Base-by-base conservation (phyloP, 306 rosid genomes). In the Dalbergia cultrata region DNA sequence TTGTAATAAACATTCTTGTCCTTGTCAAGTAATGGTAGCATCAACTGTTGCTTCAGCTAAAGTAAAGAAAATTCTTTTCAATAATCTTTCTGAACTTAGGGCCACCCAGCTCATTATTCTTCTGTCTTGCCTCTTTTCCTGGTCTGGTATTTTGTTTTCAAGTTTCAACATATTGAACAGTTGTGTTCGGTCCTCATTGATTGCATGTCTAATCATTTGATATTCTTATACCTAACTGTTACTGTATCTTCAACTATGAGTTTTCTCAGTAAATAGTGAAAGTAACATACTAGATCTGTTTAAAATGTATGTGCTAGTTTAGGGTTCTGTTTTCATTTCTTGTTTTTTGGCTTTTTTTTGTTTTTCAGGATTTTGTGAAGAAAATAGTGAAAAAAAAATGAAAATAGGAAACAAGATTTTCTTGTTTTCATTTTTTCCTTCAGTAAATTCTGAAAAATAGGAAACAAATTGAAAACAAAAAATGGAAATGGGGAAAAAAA, bases 191-290 rank as follows among this genome's bases (percentile, higher is more conserved):
- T 47, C 53, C 19, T 82, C 74, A 17, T 9, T 45, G 41, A 13
- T 16, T 53, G 22, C 64, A 37, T 75, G 33, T 49, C 65, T 49
- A 47, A 17, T 18, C 41, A 37, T 12, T 10, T 63, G 57, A 39
- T 54, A 12, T 53, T 69, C 31, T 26, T 59, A n/a, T 52, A 53
- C 44, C 52, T 2, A 43, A 52, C 34, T 60, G 72, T 2, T 18
- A 39, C 35, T 68, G 67, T 10, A n/a, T 77, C 79, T 82, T 70
- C 63, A 33, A 57, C 50, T 62, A 17, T 43, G 70, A 54, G 57
- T 21, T 70, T 70, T 43, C 74, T 26, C 14, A 2, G 68, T 69
- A 62, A 70, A 63, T 41, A 41, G 70, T 4, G 19, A 61, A 61
- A 50, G 31, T 26, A 26, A 34, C 41, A 12, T 61, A 26, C 13